A percentile compares a stretch with the other conserved stretches of the same genome.
Evolutionary conservation across 345 rosid species (phyloP).

Genomic region (Luvunga scandens): DNA sequence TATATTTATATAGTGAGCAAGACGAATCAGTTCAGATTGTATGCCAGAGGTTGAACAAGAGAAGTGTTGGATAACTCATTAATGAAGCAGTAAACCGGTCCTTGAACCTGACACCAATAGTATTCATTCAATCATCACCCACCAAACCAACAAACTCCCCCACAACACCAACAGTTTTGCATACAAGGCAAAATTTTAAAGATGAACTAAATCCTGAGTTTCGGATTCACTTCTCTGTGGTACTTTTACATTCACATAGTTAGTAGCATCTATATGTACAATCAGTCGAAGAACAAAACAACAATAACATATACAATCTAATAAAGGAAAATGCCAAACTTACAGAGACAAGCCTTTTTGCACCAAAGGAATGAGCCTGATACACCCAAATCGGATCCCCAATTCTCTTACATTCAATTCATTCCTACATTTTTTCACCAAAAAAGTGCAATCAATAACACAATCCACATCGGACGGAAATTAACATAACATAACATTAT

Average conservation of each 20-base stretch:
- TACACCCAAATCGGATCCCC: slow-evolving; percentile 87
- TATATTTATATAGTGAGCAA: too few relatives aligned
- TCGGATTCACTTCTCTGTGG: slow-evolving; percentile 2
- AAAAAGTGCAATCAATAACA: neutral
- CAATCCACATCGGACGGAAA: neutral
- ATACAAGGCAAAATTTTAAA: neutral
- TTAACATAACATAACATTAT: neutral
- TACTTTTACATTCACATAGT: slow-evolving; percentile 46
- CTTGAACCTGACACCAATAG: slow-evolving; percentile 49
- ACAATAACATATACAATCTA: neutral
- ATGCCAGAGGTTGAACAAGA: too few relatives aligned
- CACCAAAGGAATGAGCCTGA: slow-evolving; percentile 79
- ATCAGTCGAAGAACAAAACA: neutral
- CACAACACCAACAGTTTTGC: neutral
- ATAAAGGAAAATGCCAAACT: slow-evolving; percentile 20
- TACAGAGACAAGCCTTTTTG: slow-evolving; percentile 65
- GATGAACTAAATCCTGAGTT: neutral
- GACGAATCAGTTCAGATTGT: too few relatives aligned
- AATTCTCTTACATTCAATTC: slow-evolving; percentile 68
- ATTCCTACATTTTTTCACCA: slow-evolving; percentile 38
- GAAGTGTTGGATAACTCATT: too few relatives aligned
- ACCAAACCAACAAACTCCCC: neutral
- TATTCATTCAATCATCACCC: slow-evolving; percentile 9
- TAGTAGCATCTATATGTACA: neutral
- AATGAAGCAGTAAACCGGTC: slow-evolving; percentile 74